phyloP scores from a whole-genome alignment of 2,329 filamentous ascomycete species.

The Cercospora zeina region DNA sequence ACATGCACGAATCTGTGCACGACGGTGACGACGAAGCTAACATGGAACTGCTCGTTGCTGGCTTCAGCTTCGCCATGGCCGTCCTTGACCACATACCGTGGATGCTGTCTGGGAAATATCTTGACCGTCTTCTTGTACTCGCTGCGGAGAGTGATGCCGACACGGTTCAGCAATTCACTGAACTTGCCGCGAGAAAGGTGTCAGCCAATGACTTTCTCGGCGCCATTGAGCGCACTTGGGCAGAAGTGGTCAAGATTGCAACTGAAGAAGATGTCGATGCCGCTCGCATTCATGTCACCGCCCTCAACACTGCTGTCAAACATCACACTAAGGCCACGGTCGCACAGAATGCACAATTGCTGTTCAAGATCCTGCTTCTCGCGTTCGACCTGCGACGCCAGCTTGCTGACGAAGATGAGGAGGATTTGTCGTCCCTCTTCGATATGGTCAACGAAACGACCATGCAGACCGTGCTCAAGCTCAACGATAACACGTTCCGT shows the following conservation, averaged over 20 bases:
- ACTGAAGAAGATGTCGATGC: conserved; percentile 51
- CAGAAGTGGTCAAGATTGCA: conserved; percentile 51
- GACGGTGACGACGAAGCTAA: conserved; percentile 49
- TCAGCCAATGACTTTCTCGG: conserved; percentile 74
- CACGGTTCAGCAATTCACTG: conserved; percentile 57
- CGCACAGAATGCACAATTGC: conserved; percentile 68
- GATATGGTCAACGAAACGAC: conserved; percentile 63
- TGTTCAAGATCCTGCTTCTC: conserved; percentile 64
- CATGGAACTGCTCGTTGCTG: conserved; percentile 22
- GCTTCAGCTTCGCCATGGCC: conserved; percentile 73
- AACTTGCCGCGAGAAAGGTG: conserved; percentile 73
- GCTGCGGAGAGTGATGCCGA: conserved; percentile 63
- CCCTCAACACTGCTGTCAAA: conserved; percentile 68
- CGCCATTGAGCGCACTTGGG: conserved; percentile 72
- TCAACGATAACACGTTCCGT: conserved; percentile 90
- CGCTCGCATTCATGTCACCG: conserved; percentile 44
- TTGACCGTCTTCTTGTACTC: conserved; percentile 69
- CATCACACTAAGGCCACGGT: conserved; percentile 75
- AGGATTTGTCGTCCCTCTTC: conserved; percentile 61
- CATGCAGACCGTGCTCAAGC: conserved; percentile 91
- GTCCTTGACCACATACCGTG: conserved; percentile 82
- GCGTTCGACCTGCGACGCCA: conserved; percentile 64
- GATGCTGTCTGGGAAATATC: conserved; percentile 75
- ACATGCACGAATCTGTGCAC: conserved; percentile 66
- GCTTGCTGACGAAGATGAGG: conserved; percentile 46